phyloP scores from a whole-genome alignment of 2,329 filamentous ascomycete genomes.

The Aspergillus terreus region DNA sequence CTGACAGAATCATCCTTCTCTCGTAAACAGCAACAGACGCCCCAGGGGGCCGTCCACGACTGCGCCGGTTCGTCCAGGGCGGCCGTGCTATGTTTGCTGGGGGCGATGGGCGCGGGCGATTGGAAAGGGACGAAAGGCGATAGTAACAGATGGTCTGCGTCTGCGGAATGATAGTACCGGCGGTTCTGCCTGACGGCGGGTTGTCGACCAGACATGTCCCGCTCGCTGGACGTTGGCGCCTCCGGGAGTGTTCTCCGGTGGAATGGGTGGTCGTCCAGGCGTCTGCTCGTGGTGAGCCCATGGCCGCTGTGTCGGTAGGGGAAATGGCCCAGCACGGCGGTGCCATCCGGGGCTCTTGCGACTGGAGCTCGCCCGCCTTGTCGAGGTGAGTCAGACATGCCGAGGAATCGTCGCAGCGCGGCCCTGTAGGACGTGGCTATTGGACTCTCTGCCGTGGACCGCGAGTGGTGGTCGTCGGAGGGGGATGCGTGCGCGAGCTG shows the following conservation, averaged over 20 bases:
- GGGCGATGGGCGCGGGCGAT: too few relatives aligned
- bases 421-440: constrained; percentile 20
- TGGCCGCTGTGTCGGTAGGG: constrained; percentile 40
- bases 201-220: too few relatives aligned
- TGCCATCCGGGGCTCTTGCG: constrained; percentile 39
- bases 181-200: too few relatives aligned
- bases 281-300: constrained; percentile 29
- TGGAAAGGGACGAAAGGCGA: too few relatives aligned
- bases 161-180: too few relatives aligned
- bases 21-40: too few relatives aligned
- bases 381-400: constrained; percentile 18
- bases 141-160: too few relatives aligned
- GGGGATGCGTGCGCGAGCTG: constrained; percentile 5
- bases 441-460: not conserved
- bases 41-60: too few relatives aligned
- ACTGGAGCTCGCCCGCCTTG: constrained; percentile 12
- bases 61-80: too few relatives aligned
- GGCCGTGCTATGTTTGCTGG: too few relatives aligned
- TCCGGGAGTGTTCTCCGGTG: constrained; percentile 25
- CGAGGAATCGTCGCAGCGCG: constrained; percentile 29
- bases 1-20: too few relatives aligned
- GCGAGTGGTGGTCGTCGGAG: not conserved
- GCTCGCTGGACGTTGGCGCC: constrained; percentile 6
- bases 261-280: constrained; percentile 33
- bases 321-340: constrained; percentile 38